Evolutionary conservation across 768 basidiomycete genomes (phyloP).

Genomic region (Pluteus cervinus): DNA sequence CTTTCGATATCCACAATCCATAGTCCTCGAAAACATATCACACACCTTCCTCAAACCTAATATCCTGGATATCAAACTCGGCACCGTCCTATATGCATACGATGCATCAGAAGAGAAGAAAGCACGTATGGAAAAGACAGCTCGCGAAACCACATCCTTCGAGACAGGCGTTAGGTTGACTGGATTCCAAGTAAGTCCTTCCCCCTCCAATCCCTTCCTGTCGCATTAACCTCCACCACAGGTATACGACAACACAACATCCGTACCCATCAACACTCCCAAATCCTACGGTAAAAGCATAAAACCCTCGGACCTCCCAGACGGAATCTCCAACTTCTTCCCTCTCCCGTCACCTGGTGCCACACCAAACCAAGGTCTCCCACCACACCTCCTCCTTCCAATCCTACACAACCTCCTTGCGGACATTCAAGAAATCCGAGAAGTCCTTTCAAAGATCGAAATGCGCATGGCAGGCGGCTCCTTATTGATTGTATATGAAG

Average conservation of each 20-base stretch:
- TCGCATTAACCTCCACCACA: constrained; percentile 19
- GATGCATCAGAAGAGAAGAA: constrained; percentile 65
- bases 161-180: constrained; percentile 80
- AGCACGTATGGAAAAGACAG: constrained; percentile 67
- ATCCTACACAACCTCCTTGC: constrained; percentile 51
- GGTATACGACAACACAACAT: constrained; percentile 66
- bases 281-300: constrained; percentile 79
- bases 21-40: constrained; percentile 84
- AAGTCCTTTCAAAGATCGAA: constrained; percentile 47
- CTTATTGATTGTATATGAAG: constrained; percentile 73
- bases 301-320: constrained; percentile 57
- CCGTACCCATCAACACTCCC: constrained; percentile 53
- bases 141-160: constrained; percentile 62
- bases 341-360: constrained; percentile 34
- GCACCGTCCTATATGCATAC: constrained; percentile 81
- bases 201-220: neutral
- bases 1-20: constrained; percentile 41
- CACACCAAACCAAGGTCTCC: constrained; percentile 43
- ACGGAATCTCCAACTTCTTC: constrained; percentile 80
- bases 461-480: constrained; percentile 81
- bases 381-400: constrained; percentile 42
- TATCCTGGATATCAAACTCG: constrained; percentile 90
- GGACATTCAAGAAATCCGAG: constrained; percentile 46
- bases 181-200: constrained; percentile 73
- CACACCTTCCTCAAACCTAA: constrained; percentile 74